These are phyloP conservation scores for Flaveria trinervia DNA, from an alignment of 129 eudicot genomes.

Conservation along the genomic window DNA sequence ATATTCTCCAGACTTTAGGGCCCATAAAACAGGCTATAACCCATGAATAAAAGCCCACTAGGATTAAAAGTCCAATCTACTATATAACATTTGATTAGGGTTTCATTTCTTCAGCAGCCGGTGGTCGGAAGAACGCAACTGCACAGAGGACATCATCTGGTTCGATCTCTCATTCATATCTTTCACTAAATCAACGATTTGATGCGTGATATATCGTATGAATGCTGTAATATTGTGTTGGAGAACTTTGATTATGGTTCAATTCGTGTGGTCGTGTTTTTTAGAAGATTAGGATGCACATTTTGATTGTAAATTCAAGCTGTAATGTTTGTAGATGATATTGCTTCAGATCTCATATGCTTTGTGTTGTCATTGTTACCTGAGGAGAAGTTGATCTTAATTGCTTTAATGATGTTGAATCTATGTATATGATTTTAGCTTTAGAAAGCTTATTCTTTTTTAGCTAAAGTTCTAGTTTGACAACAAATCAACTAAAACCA, in stretches of 20 bases:
- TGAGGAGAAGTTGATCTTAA: not conserved
- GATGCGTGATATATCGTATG: not conserved
- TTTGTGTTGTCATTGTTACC: not conserved
- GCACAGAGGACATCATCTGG: not conserved
- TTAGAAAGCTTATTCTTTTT: not conserved
- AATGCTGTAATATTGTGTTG: not conserved
- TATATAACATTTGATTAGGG: not conserved
- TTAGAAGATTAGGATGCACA: not conserved
- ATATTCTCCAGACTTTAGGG: not conserved
- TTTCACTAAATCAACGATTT: not conserved
- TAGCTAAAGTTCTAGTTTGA: not conserved
- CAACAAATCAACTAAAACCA: not conserved
- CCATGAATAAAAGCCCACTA: not conserved
- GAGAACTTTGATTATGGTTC: not conserved
- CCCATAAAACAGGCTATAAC: not conserved
- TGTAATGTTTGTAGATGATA: not conserved
- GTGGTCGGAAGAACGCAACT: not conserved
- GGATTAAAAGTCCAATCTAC: not conserved
- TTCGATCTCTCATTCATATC: not conserved
- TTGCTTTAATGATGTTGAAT: not conserved
- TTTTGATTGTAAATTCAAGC: not conserved
- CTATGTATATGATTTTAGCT: not conserved
- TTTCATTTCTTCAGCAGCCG: slow-evolving; percentile 6
- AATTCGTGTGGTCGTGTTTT: too few relatives aligned
- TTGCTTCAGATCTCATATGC: not conserved